Percentiles rank a stretch among this genome's conserved stretches.
These are phyloP conservation scores for Thielaviopsis musarum DNA, from an alignment of 2,329 filamentous ascomycete genomes.

Conservation along the genomic window DNA sequence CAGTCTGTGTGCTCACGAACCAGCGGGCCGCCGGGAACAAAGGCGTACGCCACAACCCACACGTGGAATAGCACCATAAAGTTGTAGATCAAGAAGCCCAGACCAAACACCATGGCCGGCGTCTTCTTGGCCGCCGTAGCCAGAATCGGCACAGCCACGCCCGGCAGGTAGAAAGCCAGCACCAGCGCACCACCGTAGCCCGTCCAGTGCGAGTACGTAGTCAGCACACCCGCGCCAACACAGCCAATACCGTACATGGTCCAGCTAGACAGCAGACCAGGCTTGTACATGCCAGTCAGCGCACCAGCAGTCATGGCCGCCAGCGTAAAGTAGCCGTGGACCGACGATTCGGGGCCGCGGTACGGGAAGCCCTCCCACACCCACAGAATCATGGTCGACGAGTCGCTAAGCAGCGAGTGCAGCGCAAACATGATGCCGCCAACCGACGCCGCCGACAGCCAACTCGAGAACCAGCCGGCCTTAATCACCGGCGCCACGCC, in stretches of 20 bases:
- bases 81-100: slow-evolving; percentile 86
- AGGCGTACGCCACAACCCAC: slow-evolving; percentile 96
- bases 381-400: slow-evolving; percentile 98
- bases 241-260: slow-evolving; percentile 62
- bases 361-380: slow-evolving; percentile 94
- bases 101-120: slow-evolving; percentile 66
- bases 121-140: slow-evolving; percentile 58
- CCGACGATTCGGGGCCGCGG: slow-evolving; percentile 68
- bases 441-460: slow-evolving; percentile 60
- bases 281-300: slow-evolving; percentile 56
- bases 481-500: slow-evolving; percentile 21
- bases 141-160: slow-evolving; percentile 59
- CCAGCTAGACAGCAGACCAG: slow-evolving; percentile 60
- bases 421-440: slow-evolving; percentile 75
- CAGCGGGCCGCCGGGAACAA: slow-evolving; percentile 83
- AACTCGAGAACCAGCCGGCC: slow-evolving; percentile 33
- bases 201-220: slow-evolving; percentile 63
- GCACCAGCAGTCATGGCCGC: slow-evolving; percentile 74
- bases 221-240: slow-evolving; percentile 62
- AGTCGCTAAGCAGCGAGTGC: slow-evolving; percentile 87
- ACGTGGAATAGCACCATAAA: slow-evolving; percentile 92
- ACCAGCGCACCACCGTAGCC: slow-evolving; percentile 74
- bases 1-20: slow-evolving; percentile 92
- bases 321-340: slow-evolving; percentile 79
- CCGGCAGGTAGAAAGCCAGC: slow-evolving; percentile 66